These are phyloP conservation scores for Boletales sp. DNA, from an alignment of 768 basidiomycete species.

Conservation along the genomic window DNA sequence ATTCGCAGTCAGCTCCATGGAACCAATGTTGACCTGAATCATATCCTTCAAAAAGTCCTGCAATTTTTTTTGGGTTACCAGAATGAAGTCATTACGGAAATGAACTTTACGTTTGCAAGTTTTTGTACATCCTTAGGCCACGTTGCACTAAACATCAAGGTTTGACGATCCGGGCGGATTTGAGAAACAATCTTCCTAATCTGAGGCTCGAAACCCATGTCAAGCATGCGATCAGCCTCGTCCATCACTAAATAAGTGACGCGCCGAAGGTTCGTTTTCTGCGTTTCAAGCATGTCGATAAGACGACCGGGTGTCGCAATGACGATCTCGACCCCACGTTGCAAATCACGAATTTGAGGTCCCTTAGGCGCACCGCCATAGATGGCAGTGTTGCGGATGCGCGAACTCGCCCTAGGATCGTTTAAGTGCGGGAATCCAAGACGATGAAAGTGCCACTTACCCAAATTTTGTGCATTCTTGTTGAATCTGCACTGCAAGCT, in stretches of 20 bases:
- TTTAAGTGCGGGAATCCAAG: slow-evolving; percentile 2
- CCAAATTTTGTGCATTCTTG: slow-evolving; percentile 99
- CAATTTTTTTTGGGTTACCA: slow-evolving; percentile 1
- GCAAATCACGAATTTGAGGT: slow-evolving; percentile 95
- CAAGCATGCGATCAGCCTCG: slow-evolving; percentile 99
- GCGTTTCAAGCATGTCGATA: slow-evolving; percentile 97
- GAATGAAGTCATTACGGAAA: neutral
- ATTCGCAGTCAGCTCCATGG: slow-evolving; percentile 97
- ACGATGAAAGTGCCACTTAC: slow-evolving; percentile 36
- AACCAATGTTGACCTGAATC: slow-evolving; percentile 99
- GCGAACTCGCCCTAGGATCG: slow-evolving; percentile 68
- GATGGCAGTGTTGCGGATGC: slow-evolving; percentile 97
- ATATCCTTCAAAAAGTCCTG: slow-evolving; percentile 95
- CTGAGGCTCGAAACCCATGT: slow-evolving; percentile 99
- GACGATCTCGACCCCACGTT: slow-evolving; percentile 95
- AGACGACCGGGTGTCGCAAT: slow-evolving; percentile 99
- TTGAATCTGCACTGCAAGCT: slow-evolving; percentile 98
- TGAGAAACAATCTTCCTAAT: slow-evolving; percentile 97
- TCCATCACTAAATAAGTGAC: slow-evolving; percentile 99
- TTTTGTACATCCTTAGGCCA: slow-evolving; percentile 99
- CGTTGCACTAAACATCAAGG: slow-evolving; percentile 98
- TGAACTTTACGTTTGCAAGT: slow-evolving; percentile 68
- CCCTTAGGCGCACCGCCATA: slow-evolving; percentile 99
- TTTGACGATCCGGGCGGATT: slow-evolving; percentile 97
- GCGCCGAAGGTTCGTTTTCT: slow-evolving; percentile 94